phyloP scores from a whole-genome alignment of 148 eudicot genomes.

The Chenopodium formosanum region DNA sequence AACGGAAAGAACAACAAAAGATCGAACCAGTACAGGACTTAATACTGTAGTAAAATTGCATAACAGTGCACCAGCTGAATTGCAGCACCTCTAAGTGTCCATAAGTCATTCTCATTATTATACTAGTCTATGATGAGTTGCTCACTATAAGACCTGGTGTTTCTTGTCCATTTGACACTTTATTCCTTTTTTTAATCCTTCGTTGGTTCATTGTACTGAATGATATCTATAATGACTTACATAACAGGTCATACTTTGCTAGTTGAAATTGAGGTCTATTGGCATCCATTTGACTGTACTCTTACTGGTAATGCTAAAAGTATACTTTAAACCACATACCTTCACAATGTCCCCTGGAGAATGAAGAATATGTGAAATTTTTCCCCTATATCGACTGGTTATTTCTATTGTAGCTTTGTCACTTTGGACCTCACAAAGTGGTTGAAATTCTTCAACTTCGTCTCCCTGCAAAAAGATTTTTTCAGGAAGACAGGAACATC shows the following conservation, averaged over 20 bases:
- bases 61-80: neutral
- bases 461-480: conserved; percentile 60
- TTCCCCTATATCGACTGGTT: conserved; percentile 93
- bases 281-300: neutral
- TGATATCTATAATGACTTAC: neutral
- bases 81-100: neutral
- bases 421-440: conserved; percentile 98
- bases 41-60: neutral
- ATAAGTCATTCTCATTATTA: neutral
- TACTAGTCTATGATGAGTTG: neutral
- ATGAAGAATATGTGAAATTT: conserved; percentile 63
- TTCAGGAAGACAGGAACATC: neutral
- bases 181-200: neutral
- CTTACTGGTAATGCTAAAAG: neutral
- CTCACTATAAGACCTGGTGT: neutral
- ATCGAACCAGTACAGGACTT: neutral
- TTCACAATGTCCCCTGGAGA: conserved; percentile 80
- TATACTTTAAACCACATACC: conserved; percentile 41
- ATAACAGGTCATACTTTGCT: neutral
- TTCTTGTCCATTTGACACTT: neutral
- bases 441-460: conserved; percentile 86
- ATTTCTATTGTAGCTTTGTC: conserved; percentile 99
- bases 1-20: neutral
- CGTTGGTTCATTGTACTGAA: neutral
- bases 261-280: neutral